These are phyloP conservation scores for Claviceps fusiformis DNA, from an alignment of 2,329 filamentous ascomycete genomes.

Conservation along the genomic window DNA sequence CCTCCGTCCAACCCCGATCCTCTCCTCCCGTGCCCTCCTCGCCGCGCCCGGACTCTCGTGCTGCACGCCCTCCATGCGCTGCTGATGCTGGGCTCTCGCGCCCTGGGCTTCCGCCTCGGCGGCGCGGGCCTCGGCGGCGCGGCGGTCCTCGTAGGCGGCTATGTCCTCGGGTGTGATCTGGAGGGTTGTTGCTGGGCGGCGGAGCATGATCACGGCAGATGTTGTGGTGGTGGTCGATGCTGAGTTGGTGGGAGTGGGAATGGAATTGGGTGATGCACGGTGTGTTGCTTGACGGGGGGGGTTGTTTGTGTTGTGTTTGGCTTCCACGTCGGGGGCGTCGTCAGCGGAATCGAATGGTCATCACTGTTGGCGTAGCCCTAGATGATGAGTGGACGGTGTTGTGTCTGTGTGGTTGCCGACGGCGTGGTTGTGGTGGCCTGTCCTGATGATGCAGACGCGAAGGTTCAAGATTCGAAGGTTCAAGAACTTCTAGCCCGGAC, in stretches of 20 bases:
- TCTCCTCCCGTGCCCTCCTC: constrained; percentile 23
- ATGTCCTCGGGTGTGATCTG: constrained; percentile 57
- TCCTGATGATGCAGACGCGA: too few relatives aligned
- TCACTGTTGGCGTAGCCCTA: too few relatives aligned
- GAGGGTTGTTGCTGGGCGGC: constrained; percentile 54
- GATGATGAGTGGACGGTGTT: too few relatives aligned
- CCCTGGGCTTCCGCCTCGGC: constrained; percentile 17
- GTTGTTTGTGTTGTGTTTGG: too few relatives aligned
- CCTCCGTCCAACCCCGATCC: constrained; percentile 21
- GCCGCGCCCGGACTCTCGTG: constrained; percentile 5
- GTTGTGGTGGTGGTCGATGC: background rate
- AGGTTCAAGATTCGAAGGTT: too few relatives aligned
- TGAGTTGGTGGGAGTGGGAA: background rate
- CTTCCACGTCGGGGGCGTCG: too few relatives aligned
- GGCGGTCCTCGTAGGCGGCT: constrained; percentile 53
- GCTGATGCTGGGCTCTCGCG: background rate
- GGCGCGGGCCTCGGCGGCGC: constrained; percentile 34
- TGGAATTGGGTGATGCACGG: too few relatives aligned
- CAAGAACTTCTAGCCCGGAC: too few relatives aligned
- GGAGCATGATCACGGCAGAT: constrained; percentile 36
- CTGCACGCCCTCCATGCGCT: constrained; percentile 3
- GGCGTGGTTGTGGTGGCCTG: too few relatives aligned
- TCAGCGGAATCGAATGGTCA: too few relatives aligned
- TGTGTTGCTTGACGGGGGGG: too few relatives aligned
- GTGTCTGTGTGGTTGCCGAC: too few relatives aligned